Evolutionary conservation across 1,284 basidiomycete species (phyloP).

Genomic region (Papiliotrema fonsecae): DNA sequence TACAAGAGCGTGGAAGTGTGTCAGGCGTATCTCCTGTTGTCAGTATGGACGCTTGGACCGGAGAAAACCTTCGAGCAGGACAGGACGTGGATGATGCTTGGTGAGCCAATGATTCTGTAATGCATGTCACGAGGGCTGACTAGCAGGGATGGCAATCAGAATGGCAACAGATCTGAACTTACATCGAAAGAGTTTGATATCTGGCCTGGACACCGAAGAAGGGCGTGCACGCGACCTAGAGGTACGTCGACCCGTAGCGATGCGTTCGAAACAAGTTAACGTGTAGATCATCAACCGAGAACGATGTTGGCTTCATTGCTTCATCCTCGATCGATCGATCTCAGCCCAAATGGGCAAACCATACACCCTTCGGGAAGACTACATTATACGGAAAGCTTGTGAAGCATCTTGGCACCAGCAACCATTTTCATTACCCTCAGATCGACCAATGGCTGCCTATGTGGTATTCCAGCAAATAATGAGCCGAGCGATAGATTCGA

Average conservation of each 20-base stretch:
- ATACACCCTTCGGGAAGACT: constrained; percentile 53
- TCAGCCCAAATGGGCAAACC: constrained; percentile 62
- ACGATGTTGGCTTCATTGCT: constrained; percentile 89
- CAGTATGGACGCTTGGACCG: constrained; percentile 82
- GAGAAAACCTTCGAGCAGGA: constrained; percentile 95
- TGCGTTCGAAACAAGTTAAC: background rate
- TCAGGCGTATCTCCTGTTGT: constrained; percentile 78
- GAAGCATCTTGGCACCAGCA: constrained; percentile 62
- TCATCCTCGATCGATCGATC: constrained; percentile 79
- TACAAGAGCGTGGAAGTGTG: constrained; percentile 96
- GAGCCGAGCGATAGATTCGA: constrained; percentile 79
- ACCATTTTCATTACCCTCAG: constrained; percentile 59
- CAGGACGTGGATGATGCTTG: constrained; percentile 82
- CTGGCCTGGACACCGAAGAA: constrained; percentile 66
- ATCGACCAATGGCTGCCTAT: constrained; percentile 50
- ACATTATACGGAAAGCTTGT: constrained; percentile 76
- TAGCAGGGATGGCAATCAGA: constrained; percentile 54
- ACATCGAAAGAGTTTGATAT: constrained; percentile 75
- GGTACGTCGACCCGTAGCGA: constrained; percentile 17
- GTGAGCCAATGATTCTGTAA: constrained; percentile 15
- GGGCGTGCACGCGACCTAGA: constrained; percentile 49
- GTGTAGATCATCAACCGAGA: constrained; percentile 81
- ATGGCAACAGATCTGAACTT: constrained; percentile 96
- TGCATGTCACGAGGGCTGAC: too few relatives aligned
- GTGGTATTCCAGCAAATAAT: constrained; percentile 76